Conservation (phyloP, 257 asterid genomes). For the Cordia subcordata region DNA sequence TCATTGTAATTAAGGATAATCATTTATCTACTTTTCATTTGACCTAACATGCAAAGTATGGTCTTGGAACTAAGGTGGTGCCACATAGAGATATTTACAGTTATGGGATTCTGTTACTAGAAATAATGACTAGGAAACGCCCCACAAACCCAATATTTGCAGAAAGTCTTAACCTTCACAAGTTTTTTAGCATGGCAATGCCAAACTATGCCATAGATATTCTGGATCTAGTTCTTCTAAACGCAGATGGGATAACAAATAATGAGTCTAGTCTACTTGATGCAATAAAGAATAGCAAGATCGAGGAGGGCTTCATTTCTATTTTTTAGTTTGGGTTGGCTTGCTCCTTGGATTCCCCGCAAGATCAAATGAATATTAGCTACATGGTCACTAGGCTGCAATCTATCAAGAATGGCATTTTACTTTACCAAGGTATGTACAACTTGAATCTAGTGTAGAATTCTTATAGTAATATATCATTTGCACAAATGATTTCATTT, state of each 20-base stretch:
- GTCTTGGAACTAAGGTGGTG: conserved; percentile 10
- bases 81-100: conserved; percentile 12
- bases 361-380: no score
- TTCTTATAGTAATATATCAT: no score
- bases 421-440: no score
- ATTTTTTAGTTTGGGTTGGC: no score
- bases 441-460: no score
- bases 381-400: no score
- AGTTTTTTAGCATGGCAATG: background rate
- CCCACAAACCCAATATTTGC: conserved; percentile 7
- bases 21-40: no score
- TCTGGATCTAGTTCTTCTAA: background rate
- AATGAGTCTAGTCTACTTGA: no score
- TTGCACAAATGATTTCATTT: no score
- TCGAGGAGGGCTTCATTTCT: background rate
- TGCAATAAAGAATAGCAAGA: background rate
- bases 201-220: background rate
- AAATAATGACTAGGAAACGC: conserved; percentile 13
- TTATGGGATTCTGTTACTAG: conserved; percentile 13
- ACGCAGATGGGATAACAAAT: background rate
- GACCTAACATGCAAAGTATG: conserved; percentile 8
- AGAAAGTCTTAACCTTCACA: background rate
- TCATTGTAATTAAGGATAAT: no score
- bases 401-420: no score
- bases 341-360: no score